Evolutionary conservation across 2,329 filamentous ascomycete genomes (phyloP), one percentile per base, ranked within the genome.

Genomic region (Colletotrichum noveboracense): DNA sequence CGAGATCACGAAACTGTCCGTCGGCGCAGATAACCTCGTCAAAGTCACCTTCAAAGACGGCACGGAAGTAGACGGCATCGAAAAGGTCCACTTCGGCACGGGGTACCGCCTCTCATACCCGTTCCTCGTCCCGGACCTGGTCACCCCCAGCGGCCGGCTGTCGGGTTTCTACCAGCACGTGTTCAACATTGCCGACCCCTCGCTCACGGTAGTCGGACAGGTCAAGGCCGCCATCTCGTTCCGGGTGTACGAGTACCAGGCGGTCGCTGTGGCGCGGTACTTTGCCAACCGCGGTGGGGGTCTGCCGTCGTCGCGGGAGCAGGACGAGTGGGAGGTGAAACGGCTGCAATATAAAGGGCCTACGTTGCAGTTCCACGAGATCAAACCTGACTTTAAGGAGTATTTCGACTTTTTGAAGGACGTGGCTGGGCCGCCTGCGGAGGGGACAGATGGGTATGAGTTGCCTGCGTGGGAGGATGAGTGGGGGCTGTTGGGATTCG

Each of bases 91-190:
- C 60, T 91, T 92, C 74, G 91, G 89, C 7, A 93, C 91, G 0
- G 91, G 91, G 0, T 92, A 91, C 78, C 87, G 87, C 0, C 92
- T 90, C 86, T 89, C 88, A 2, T 80, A 92, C 1, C 90, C 89
- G 0, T 92, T 90, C 78, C 79, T 91, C 5, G 80, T 81, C 16
- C 84, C 85, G 0, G 86, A 78, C 6, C 71, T 66, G 3, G 71
- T 74, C 16, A 74, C 71, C 6, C 66, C 71, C 26, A 32, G 32
- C 21, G 71, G 71, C 5, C 78, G 83, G 3, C 78, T 85, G 4
- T 80, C 82, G 1, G 83, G 83, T 0, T 81, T 85, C 21, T 85
- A 82, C 75, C 83, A 85, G 77, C 83, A 85, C 32, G 83, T 82
- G 0, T 85, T 81, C 76, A 77, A 82, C 52, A 83, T 83, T 8